Percentiles rank a stretch among this genome's conserved stretches.
phyloP scores from a whole-genome alignment of 2,329 filamentous ascomycete species.

The Sporothrix sp. region DNA sequence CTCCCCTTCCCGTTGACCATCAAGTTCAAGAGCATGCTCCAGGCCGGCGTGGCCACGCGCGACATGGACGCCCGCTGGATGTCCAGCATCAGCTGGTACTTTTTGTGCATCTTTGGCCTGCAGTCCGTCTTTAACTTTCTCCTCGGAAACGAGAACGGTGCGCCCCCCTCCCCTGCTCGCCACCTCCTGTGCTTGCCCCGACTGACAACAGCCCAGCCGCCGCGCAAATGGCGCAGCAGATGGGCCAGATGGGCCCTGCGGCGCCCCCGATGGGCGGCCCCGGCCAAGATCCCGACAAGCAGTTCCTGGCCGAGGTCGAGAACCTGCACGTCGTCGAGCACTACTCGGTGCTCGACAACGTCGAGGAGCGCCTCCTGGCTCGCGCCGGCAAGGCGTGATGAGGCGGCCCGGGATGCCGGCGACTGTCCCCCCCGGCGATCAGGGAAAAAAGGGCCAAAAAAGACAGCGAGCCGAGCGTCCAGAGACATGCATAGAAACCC shows the following conservation, averaged over 20 bases:
- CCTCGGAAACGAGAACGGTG: conserved; percentile 90
- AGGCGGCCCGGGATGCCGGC: neutral
- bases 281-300: conserved; percentile 89
- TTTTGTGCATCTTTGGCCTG: conserved; percentile 90
- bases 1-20: conserved; percentile 93
- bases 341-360: conserved; percentile 78
- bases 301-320: conserved; percentile 86
- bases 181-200: neutral
- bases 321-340: conserved; percentile 94
- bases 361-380: conserved; percentile 73
- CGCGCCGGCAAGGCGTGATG: conserved; percentile 22
- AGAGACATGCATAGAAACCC: neutral
- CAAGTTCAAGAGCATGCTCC: conserved; percentile 99
- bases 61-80: conserved; percentile 98
- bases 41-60: conserved; percentile 88
- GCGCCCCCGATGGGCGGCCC: conserved; percentile 56
- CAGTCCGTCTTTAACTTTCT: conserved; percentile 97
- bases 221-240: conserved; percentile 84
- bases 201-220: conserved; percentile 50
- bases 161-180: conserved; percentile 10
- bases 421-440: neutral
- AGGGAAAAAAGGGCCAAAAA: neutral
- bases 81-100: conserved; percentile 97
- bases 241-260: conserved; percentile 58
- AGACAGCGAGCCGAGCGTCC: neutral